Percentiles rank a stretch among this genome's conserved stretches.
Evolutionary conservation across 805 yeast species (phyloP).

Genomic region (Cyberlindnera americana): DNA sequence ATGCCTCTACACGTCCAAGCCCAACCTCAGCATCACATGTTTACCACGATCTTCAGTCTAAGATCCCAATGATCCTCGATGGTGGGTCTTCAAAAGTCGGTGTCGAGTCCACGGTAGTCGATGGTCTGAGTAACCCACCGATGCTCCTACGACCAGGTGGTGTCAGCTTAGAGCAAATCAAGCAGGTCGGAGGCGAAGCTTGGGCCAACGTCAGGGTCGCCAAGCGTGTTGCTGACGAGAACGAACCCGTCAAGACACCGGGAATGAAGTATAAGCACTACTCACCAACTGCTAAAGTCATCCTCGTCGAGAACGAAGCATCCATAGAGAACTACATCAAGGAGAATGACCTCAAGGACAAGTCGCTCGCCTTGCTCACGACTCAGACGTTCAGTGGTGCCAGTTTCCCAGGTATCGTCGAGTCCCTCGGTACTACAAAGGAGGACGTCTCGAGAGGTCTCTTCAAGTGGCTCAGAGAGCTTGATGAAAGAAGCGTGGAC

Average conservation of each 20-base stretch:
- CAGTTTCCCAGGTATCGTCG: conserved; percentile 22
- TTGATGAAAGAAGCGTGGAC: conserved; percentile 64
- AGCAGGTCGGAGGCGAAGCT: conserved; percentile 54
- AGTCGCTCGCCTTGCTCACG: conserved; percentile 51
- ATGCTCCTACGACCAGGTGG: conserved; percentile 94
- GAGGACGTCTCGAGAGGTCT: conserved; percentile 69
- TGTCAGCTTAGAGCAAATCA: conserved; percentile 72
- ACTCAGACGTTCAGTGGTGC: conserved; percentile 28
- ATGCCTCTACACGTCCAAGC: conserved; percentile 92
- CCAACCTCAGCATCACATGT: conserved; percentile 91
- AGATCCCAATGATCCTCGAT: conserved; percentile 80
- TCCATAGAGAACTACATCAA: conserved; percentile 28
- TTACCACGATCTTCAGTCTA: conserved; percentile 69
- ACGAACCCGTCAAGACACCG: conserved; percentile 84
- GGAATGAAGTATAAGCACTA: conserved; percentile 98
- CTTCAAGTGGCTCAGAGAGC: conserved; percentile 68
- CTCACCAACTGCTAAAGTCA: conserved; percentile 84
- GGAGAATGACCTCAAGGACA: conserved; percentile 22
- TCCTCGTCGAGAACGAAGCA: conserved; percentile 49
- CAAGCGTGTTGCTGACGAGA: conserved; percentile 55
- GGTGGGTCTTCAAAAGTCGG: conserved; percentile 91
- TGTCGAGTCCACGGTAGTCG: conserved; percentile 90
- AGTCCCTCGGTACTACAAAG: conserved; percentile 40
- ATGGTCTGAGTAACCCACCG: conserved; percentile 84
- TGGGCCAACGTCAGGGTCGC: conserved; percentile 69